Conservation (phyloP, 345 rosid species). For the Eutrema japonicum region DNA sequence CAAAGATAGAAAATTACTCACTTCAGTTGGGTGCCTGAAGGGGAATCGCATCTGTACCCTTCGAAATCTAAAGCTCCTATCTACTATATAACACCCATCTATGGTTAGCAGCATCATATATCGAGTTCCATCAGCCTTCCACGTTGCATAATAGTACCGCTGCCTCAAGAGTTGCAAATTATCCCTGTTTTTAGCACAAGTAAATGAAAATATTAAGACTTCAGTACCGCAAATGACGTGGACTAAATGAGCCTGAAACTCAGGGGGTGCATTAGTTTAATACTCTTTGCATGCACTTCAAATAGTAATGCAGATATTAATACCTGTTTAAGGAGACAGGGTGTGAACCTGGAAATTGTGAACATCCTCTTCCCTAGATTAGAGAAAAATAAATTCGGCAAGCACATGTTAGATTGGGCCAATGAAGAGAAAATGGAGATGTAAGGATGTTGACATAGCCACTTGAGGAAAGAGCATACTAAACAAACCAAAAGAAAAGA, state of each 20-base stretch:
- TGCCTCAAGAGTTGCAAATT: constrained; percentile 89
- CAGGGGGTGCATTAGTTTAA: background rate
- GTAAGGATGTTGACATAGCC: background rate
- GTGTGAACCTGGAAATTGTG: constrained; percentile 83
- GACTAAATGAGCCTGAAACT: background rate
- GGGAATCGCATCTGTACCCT: constrained; percentile 99
- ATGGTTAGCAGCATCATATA: constrained; percentile 92
- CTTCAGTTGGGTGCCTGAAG: constrained; percentile 66
- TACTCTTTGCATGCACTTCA: constrained; percentile 18
- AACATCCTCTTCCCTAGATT: constrained; percentile 67
- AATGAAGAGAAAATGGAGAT: background rate
- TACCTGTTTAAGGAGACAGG: constrained; percentile 90
- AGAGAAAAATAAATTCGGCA: constrained; percentile 30
- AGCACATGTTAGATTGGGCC: constrained; percentile 20
- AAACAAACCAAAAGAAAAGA: constrained; percentile 10
- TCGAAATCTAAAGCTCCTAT: constrained; percentile 83
- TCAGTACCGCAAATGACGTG: background rate
- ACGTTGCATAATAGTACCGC: constrained; percentile 95
- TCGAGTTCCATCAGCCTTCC: constrained; percentile 99
- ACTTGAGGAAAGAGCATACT: constrained; percentile 12
- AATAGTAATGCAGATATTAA: constrained; percentile 1
- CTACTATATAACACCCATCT: constrained; percentile 91
- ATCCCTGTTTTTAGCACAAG: constrained; percentile 60
- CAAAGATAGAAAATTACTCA: constrained; percentile 47
- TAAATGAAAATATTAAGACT: constrained; percentile 1